phyloP scores from a whole-genome alignment of 371 early-diverging fungal species.

The Rhizopus arrhizus region DNA sequence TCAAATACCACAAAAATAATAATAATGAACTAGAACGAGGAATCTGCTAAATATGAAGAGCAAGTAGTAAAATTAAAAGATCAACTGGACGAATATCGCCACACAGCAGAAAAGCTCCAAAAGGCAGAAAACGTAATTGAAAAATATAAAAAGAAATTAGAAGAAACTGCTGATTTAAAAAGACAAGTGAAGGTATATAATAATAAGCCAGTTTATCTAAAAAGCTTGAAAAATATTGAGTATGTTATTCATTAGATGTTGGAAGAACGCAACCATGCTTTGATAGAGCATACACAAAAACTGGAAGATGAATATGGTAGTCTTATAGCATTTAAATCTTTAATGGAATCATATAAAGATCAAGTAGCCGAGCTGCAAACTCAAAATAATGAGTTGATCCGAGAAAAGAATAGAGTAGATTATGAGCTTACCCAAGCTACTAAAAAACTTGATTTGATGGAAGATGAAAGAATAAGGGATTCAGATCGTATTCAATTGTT shows the following conservation, averaged over 20 bases:
- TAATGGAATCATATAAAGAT: conserved; percentile 87
- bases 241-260: conserved; percentile 29
- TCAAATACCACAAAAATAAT: background rate
- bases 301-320: conserved; percentile 89
- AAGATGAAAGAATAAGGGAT: conserved; percentile 67
- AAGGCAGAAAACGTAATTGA: conserved; percentile 91
- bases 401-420: conserved; percentile 74
- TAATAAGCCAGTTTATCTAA: background rate
- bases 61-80: conserved; percentile 77
- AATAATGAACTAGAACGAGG: conserved; percentile 47
- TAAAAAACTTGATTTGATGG: conserved; percentile 66
- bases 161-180: conserved; percentile 80
- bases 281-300: conserved; percentile 67
- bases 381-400: conserved; percentile 65
- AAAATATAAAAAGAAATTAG: conserved; percentile 93
- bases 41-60: conserved; percentile 61
- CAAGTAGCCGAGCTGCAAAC: conserved; percentile 76
- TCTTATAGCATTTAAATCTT: conserved; percentile 72
- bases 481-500: conserved; percentile 74
- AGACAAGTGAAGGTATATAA: conserved; percentile 69
- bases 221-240: background rate
- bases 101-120: conserved; percentile 85
- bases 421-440: conserved; percentile 68
- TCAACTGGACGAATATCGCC: conserved; percentile 87
- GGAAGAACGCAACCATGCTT: conserved; percentile 78